Evolutionary conservation across 2,329 filamentous ascomycete genomes (phyloP), one percentile per base, ranked within the genome.

Genomic region (Penicillium occitanis): DNA sequence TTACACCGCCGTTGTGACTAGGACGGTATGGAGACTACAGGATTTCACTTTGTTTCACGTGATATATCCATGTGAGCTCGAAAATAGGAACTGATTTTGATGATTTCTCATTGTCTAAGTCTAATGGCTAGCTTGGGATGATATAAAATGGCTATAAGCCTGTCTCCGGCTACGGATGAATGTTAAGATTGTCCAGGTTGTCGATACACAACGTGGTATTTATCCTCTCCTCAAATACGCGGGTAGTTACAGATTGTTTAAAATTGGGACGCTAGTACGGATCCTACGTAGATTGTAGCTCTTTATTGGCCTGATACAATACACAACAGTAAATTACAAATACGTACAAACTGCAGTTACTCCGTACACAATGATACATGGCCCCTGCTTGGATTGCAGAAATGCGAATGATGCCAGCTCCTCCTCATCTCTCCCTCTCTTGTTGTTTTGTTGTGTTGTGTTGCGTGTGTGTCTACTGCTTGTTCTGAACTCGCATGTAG

Each of bases 381-480:
- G 53, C 53, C 53, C 53, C 53, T 57, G 53, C 53, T 40, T 55
- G 33, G 33, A 37, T 22, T 57, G 19, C 53, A 25, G 33, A 37
- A 37, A 57, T 37, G 30, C 30, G 17, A 57, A 57, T 28, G 51
- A 57, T 57, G 53, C 33, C 30, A 40, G 37, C 37, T 46, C 40
- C 57, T 46, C 28, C 37, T 46, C 57, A 6, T 19, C 22, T 17
- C 40, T 19, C 13, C 22, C 57, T 46, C 40, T 40, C 19, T 8
- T 22, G 25, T 50, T 48, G 13, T 40, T 44, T 61, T 17, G n/a
- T 60, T 44, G 10, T 48, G 58, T 33, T 46, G 42, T 40, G 55
- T 58, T 40, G 55, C 48, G 59, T 61, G 59, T 40, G 30, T 40
- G 42, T 66, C 46, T 63, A 35, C 51, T 50, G 17, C 61, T 46